These are phyloP conservation scores for Saprolegnia parasitica DNA, from an alignment of 352 stramenopile genomes.

Conservation along the genomic window DNA sequence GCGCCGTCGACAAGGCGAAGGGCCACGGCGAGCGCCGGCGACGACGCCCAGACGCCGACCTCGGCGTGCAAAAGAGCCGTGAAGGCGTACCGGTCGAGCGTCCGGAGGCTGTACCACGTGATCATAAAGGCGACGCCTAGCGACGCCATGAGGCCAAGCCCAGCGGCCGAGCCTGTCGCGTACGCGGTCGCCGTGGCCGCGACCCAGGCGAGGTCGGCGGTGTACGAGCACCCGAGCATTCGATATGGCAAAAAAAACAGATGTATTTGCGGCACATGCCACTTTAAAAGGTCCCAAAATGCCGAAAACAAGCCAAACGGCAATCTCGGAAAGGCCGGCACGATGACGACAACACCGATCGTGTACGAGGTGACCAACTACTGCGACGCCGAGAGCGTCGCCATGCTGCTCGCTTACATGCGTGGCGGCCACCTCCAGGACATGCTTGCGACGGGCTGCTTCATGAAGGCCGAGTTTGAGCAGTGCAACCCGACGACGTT, in stretches of 20 bases:
- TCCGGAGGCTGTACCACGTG: conserved; percentile 75
- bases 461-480: conserved; percentile 14
- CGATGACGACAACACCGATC: too few species aligned
- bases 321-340: too few species aligned
- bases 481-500: neutral
- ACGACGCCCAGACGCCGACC: conserved; percentile 71
- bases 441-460: conserved; percentile 14
- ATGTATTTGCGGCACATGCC: neutral
- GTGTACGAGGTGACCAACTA: conserved; percentile 9
- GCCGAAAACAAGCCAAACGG: too few species aligned
- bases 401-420: neutral
- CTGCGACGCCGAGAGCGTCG: neutral
- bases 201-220: conserved; percentile 20
- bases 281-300: neutral
- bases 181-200: conserved; percentile 44
- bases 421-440: neutral
- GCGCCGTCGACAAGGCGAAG: conserved; percentile 57
- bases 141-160: conserved; percentile 62
- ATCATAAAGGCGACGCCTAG: conserved; percentile 85
- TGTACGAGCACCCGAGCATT: neutral
- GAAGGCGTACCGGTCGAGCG: conserved; percentile 75
- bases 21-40: conserved; percentile 50
- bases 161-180: neutral
- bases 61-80: conserved; percentile 65
- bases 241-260: neutral